These are phyloP conservation scores for Entomophthora muscae DNA, from an alignment of 371 early-diverging fungal species.

Conservation along the genomic window DNA sequence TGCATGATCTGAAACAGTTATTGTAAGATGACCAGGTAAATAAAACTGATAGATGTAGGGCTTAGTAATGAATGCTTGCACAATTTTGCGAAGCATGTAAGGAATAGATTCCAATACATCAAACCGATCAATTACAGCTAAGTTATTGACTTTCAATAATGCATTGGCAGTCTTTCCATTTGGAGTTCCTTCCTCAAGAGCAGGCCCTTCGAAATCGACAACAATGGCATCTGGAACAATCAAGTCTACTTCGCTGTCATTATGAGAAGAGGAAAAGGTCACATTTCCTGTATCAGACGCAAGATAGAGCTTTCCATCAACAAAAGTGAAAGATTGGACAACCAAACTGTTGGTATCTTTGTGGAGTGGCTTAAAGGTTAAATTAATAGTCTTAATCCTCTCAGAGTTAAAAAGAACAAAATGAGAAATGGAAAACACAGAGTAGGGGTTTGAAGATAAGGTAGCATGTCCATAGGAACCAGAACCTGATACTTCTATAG, in stretches of 20 bases:
- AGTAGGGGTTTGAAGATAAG: not conserved
- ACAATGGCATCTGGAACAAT: constrained; percentile 49
- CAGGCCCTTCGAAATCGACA: constrained; percentile 56
- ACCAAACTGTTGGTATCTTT: not conserved
- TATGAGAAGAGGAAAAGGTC: constrained; percentile 1
- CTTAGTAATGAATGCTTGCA: constrained; percentile 81
- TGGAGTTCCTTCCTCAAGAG: constrained; percentile 23
- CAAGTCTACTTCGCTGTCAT: constrained; percentile 61
- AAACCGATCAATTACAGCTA: constrained; percentile 49
- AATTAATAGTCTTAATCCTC: not conserved
- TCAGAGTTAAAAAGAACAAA: constrained; percentile 1
- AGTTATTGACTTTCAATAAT: constrained; percentile 32
- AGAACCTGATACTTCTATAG: not conserved
- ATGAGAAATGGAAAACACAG: not conserved
- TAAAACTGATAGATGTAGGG: constrained; percentile 76
- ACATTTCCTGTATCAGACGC: not conserved
- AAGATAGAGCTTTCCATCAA: not conserved
- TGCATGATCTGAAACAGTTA: not conserved
- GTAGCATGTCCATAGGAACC: constrained; percentile 5
- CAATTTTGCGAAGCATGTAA: constrained; percentile 65
- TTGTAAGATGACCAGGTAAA: not conserved
- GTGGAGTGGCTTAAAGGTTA: not conserved
- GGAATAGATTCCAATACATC: constrained; percentile 81
- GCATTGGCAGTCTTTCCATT: constrained; percentile 44
- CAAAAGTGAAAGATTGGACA: constrained; percentile 2